phyloP scores from a whole-genome alignment of 106 monocot species.

The Chionographis japonica region DNA sequence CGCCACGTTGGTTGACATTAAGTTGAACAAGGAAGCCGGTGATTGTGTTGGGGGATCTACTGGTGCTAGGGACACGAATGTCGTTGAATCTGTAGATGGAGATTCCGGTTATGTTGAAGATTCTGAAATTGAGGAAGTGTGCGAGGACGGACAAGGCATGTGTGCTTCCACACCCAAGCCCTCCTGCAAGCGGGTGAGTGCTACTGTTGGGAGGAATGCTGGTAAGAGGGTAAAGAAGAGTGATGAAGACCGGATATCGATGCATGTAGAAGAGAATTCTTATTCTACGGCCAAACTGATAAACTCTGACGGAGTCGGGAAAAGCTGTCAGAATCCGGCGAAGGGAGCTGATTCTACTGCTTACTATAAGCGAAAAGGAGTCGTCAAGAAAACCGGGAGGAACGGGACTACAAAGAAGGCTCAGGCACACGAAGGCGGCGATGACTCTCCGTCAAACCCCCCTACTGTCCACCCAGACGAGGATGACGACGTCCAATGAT shows the following conservation, averaged over 20 bases:
- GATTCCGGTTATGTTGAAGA: constrained; percentile 14
- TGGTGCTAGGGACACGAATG: not conserved
- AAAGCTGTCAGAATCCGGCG: not conserved
- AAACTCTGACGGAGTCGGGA: too few relatives aligned
- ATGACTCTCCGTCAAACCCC: constrained; percentile 3
- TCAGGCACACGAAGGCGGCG: not conserved
- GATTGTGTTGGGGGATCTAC: not conserved
- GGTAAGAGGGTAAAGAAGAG: constrained; percentile 13
- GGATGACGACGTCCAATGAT: constrained; percentile 4
- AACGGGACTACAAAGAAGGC: not conserved
- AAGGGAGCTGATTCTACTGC: not conserved
- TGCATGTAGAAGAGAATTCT: not conserved
- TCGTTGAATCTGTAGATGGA: constrained; percentile 10
- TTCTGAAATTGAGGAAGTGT: constrained; percentile 6
- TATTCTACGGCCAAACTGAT: too few relatives aligned
- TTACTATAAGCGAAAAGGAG: not conserved
- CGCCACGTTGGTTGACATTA: not conserved
- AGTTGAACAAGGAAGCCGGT: not conserved
- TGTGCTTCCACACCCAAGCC: not conserved
- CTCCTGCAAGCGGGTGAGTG: constrained; percentile 2
- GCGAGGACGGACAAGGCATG: not conserved
- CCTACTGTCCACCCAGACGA: not conserved
- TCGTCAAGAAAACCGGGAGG: not conserved
- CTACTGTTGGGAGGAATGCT: not conserved
- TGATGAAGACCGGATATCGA: not conserved